phyloP scores from a whole-genome alignment of 2,329 filamentous ascomycete species.

The Phoma sp. region DNA sequence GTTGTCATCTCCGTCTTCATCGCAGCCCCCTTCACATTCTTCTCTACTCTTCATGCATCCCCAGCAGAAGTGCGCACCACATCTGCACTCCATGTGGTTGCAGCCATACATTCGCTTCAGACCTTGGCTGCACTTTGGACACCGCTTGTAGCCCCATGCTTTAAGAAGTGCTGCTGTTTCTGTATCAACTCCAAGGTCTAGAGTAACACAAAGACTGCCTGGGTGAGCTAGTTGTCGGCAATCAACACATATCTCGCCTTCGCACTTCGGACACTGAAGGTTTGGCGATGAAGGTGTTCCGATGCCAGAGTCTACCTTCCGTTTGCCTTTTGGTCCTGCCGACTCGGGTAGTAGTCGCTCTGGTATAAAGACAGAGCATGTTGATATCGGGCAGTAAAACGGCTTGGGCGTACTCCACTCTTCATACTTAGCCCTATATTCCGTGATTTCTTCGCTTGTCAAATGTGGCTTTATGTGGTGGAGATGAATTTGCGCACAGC shows the following conservation, averaged over 20 bases:
- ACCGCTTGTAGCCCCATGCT: slow-evolving; percentile 57
- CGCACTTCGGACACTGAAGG: slow-evolving; percentile 55
- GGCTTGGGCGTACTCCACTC: slow-evolving; percentile 56
- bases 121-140: slow-evolving; percentile 57
- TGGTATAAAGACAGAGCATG: slow-evolving; percentile 58
- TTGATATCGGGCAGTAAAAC: slow-evolving; percentile 57
- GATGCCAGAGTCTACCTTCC: slow-evolving; percentile 34
- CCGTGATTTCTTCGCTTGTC: slow-evolving; percentile 41
- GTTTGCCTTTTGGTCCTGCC: slow-evolving; percentile 22
- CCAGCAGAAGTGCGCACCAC: slow-evolving; percentile 60
- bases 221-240: slow-evolving; percentile 54
- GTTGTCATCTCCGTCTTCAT: slow-evolving; percentile 30
- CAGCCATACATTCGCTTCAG: slow-evolving; percentile 59
- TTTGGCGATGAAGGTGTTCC: slow-evolving; percentile 29
- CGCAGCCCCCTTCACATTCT: slow-evolving; percentile 36
- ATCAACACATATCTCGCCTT: slow-evolving; percentile 50
- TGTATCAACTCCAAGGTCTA: slow-evolving; percentile 42
- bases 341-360: slow-evolving; percentile 28
- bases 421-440: slow-evolving; percentile 54
- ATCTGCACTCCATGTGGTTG: slow-evolving; percentile 56
- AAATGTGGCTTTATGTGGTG: slow-evolving; percentile 48
- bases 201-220: slow-evolving; percentile 43
- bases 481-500: slow-evolving; percentile 54
- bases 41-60: slow-evolving; percentile 47
- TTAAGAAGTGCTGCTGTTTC: slow-evolving; percentile 49